Conservation (phyloP, 352 stramenopile genomes). For the Pythium oligandrum region DNA sequence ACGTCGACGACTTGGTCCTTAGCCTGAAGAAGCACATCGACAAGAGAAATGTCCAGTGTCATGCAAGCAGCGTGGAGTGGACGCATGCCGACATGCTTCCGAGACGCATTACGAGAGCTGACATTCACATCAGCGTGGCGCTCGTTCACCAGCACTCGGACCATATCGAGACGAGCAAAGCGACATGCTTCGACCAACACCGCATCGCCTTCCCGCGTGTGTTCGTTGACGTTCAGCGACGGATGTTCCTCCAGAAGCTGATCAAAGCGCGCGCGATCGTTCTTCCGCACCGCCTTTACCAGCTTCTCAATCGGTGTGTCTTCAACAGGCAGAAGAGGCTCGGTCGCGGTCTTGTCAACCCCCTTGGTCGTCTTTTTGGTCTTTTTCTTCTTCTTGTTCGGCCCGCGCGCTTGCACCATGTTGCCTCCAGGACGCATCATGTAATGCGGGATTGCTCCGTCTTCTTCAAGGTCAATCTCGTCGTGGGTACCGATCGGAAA, state of each 20-base stretch:
- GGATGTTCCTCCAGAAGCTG: conserved; percentile 18
- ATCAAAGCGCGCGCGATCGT: conserved; percentile 20
- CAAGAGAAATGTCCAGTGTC: conserved; percentile 34
- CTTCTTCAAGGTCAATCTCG: neutral
- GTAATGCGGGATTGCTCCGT: neutral
- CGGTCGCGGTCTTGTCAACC: neutral
- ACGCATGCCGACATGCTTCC: conserved; percentile 33
- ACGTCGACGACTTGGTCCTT: conserved; percentile 9
- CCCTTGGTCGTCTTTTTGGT: neutral
- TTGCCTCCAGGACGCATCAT: neutral
- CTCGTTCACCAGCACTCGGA: conserved; percentile 21
- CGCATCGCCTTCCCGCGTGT: conserved; percentile 29
- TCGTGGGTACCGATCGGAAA: neutral
- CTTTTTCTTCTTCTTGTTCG: conserved; percentile 6
- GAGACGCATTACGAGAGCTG: conserved; percentile 23
- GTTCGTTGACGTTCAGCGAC: conserved; percentile 33
- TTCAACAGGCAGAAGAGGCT: neutral
- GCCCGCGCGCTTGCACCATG: neutral
- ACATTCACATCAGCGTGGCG: conserved; percentile 35
- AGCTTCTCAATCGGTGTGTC: conserved; percentile 19
- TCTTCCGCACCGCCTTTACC: conserved; percentile 22
- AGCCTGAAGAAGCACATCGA: conserved; percentile 30
- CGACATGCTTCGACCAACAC: conserved; percentile 53
- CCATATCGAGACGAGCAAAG: conserved; percentile 43
- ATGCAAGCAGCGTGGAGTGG: conserved; percentile 55